A percentile compares a stretch with the other conserved stretches of the same genome.
These are phyloP conservation scores for Williopsis jadinii DNA, from an alignment of 1,139 yeast species.

Conservation along the genomic window DNA sequence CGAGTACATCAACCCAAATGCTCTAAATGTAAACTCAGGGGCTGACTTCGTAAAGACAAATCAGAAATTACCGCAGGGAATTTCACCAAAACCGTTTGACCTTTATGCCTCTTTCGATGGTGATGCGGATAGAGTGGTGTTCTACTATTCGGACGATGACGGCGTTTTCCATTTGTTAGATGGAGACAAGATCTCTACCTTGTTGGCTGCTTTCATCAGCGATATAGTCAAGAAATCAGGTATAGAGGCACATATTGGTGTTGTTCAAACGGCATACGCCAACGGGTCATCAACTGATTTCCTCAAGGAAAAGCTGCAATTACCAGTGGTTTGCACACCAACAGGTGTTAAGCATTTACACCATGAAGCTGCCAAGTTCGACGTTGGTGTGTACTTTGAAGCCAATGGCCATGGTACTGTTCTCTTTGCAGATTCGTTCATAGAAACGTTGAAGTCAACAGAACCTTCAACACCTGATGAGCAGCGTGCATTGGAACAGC, in stretches of 20 bases:
- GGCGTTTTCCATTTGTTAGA: conserved; percentile 65
- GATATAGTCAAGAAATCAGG: conserved; percentile 40
- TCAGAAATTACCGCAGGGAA: conserved; percentile 67
- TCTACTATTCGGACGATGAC: conserved; percentile 53
- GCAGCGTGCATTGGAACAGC: conserved; percentile 38
- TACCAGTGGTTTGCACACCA: conserved; percentile 85
- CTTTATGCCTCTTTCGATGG: conserved; percentile 90
- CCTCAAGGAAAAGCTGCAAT: conserved; percentile 49
- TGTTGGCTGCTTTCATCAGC: conserved; percentile 65
- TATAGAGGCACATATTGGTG: conserved; percentile 49
- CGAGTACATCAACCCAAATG: conserved; percentile 44
- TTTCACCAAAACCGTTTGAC: conserved; percentile 25
- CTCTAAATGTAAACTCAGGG: conserved; percentile 78
- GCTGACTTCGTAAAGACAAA: conserved; percentile 93
- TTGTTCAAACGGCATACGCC: conserved; percentile 96
- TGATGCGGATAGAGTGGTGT: conserved; percentile 92
- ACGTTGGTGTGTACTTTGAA: conserved; percentile 91
- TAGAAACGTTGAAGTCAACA: conserved; percentile 30
- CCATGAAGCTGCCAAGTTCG: conserved; percentile 79
- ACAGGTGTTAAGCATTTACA: conserved; percentile 97
- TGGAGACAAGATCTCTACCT: conserved; percentile 90
- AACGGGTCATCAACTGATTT: conserved; percentile 86
- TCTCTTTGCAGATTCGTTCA: conserved; percentile 59
- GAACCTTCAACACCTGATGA: conserved; percentile 21
- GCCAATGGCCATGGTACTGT: conserved; percentile 99